Evolutionary conservation across 23 red algal genomes (phyloP).

Genomic region (Gracilaria domingensis): DNA sequence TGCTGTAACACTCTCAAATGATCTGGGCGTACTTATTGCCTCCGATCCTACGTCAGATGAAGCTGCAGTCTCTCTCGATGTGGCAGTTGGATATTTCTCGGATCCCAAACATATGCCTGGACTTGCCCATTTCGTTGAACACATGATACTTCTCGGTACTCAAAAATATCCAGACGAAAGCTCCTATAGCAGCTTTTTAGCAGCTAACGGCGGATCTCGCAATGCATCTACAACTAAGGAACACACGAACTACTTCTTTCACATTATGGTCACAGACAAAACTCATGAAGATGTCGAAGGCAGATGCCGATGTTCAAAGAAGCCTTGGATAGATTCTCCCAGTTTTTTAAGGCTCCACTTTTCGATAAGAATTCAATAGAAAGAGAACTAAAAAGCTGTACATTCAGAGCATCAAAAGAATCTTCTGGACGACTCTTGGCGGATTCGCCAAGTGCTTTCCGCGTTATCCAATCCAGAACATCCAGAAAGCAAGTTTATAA

Average conservation of each 20-base stretch:
- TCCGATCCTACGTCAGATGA: conserved; percentile 81
- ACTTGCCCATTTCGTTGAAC: conserved; percentile 94
- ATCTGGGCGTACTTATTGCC: conserved; percentile 81
- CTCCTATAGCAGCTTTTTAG: conserved; percentile 86
- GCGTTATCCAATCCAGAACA: conserved; percentile 65
- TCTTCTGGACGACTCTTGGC: conserved; percentile 79
- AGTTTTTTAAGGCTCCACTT: conserved; percentile 92
- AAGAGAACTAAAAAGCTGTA: conserved; percentile 92
- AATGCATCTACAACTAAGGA: conserved; percentile 95
- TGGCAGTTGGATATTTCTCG: conserved; percentile 80
- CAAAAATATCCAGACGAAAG: conserved; percentile 90
- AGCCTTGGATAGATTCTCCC: conserved; percentile 94
- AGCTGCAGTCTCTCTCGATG: conserved; percentile 86
- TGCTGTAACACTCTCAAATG: conserved; percentile 75
- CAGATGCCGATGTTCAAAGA: conserved; percentile 65
- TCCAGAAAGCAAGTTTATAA: conserved; percentile 88
- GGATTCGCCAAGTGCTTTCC: conserved; percentile 73
- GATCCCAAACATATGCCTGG: conserved; percentile 81
- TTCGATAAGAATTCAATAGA: conserved; percentile 81
- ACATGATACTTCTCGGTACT: conserved; percentile 97
- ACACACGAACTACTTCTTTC: conserved; percentile 89
- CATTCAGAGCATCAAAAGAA: conserved; percentile 97
- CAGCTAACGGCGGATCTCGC: conserved; percentile 79
- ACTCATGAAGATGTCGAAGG: conserved; percentile 18
- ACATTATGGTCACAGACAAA: conserved; percentile 61